Base-by-base conservation (phyloP, 2,329 filamentous ascomycete genomes). In the Fusarium veterinarium region DNA sequence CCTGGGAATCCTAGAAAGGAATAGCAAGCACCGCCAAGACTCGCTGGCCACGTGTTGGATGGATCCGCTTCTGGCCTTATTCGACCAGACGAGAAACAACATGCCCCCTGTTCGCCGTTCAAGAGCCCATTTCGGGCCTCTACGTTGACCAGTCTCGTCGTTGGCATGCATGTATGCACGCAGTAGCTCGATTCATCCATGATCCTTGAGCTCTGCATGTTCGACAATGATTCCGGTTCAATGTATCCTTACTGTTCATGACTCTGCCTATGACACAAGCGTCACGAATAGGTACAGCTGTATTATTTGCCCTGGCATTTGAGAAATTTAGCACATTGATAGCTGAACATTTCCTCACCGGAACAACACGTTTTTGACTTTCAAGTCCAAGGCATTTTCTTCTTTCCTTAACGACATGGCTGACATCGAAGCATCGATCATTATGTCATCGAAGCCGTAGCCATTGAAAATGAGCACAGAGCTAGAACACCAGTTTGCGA, bases 31-130 rank as follows among this genome's bases (percentile, higher is more conserved):
- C 53, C 48, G 60, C 59, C 65, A 67, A 61, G 67, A 52, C 64
- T 75, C 48, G 61, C 64, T 44, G 63, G 72, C 75, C 75, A 77
- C 75, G 75, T 77, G 75, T 77, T 65, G 65, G 46, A 77, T 72
- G 73, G 75, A 68, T 71, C 75, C 72, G 60, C 58, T 67, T 70
- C 61, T 75, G 73, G 67, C 58, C 71, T 64, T 75, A 65, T 61
- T 72, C 57, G 73, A 66, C 69, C 61, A 73, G 60, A 69, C 68
- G 67, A 76, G 73, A 76, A 69, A 73, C 67, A 61, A 44, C 49
- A 58, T 25, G 60, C 40, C 64, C 71, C 75, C 63, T 67, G 53
- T 65, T 51, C 66, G 66, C 66, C 38, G 28, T 58, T 44, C 60
- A 67, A 49, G 64, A 69, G 69, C 73, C 57, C 68, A 67, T 71